Base-by-base conservation (phyloP, 2,329 filamentous ascomycete species). In the Colletotrichum sp. region DNA sequence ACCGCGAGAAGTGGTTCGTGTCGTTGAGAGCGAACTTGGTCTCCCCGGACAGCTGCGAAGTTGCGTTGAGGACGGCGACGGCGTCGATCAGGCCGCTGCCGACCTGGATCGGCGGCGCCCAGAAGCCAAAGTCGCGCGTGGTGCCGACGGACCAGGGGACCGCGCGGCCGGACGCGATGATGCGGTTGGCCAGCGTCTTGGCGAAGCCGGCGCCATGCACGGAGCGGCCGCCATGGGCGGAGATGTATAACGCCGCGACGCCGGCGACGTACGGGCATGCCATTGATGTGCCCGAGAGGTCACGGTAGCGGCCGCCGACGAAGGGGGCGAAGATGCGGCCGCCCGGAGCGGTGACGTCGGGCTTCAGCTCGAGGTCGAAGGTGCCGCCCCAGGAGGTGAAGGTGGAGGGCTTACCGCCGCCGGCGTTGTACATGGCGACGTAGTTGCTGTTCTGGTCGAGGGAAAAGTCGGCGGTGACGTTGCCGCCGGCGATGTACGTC, bases 231-330 rank as follows among this genome's bases (percentile, higher is more conserved):
- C 87, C 87, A 67, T 85, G 81, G 21, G 85, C 79, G 7, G 84
- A 82, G 57, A 89, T 84, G 77, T 86, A 89, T 16, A 89, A 79
- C 9, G 87, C 88, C 3, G 87, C 87, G 26, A 89, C 83, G 8
- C 89, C 90, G 60, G 89, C 88, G 36, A 90, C 84, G 75, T 90
- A 90, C 2, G 90, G 90, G 9, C 87, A 87, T 1, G 90, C 87
- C 90, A 92, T 91, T 2, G 88, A 90, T 1, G 90, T 92, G 57
- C 90, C 90, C 39, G 86, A 88, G 69, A 89, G 82, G 5, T 88
- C 84, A 21, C 85, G 84, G 77, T 90, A 92, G 16, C 77, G 78
- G 36, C 84, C 82, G 24, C 86, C 82, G 3, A 86, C 83, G 62
- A 86, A 88, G 3, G 89, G 90, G 66, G 88, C 89, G 72, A 89